Base-by-base conservation (phyloP, 108 stramenopile species). In the Nannochloropsis granulata region DNA sequence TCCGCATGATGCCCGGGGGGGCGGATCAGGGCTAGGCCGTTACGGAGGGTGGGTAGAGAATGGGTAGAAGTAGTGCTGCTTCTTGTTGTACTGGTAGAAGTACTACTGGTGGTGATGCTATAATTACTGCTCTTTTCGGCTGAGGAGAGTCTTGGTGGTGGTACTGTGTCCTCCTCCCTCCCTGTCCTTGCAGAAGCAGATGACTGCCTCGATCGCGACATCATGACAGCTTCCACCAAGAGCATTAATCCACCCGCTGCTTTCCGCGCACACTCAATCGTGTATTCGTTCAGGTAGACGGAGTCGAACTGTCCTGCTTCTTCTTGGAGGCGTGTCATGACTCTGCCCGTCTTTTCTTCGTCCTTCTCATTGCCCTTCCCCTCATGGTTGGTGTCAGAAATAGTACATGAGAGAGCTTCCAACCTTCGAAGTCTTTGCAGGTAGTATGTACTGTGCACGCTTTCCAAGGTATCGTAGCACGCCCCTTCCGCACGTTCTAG, bases 1-100 rank as follows among this genome's bases (percentile, higher is more conserved):
- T 87, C 87, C 21, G 87, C 87, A 79, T 87, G 87, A 79, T 87
- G 87, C 13, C 87, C 87, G 19, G 87, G 87, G 16, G 87, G 87
- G 10, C 87, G 83, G 25, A 87, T 82, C 44, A 82, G 82, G 23
- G 82, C 82, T 3, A 82, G 34, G 23, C 82, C 82, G 45, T 43
- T 82, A 13, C 45, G 25, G 11, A 71, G 56, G 56, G 21, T 5
- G 7, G 56, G 56, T 10, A n/a, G 2, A n/a, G 56, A 71, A 10
- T 71, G 56, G 45, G 45, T 14, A n/a, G n/a, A 16, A n/a, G 16
- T n/a, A n/a, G 56, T 71, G 56, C 56, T 71, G 56, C 2, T 16
- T 34, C 34, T 34, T 34, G 34, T 3, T 34, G 34, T 34, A 34
- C 1, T n/a, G 11, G 10, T n/a, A 10, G 16, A 16, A n/a, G 56